These are phyloP conservation scores for Talaromyces sp. DNA, from an alignment of 2,329 filamentous ascomycete species.

Conservation along the genomic window DNA sequence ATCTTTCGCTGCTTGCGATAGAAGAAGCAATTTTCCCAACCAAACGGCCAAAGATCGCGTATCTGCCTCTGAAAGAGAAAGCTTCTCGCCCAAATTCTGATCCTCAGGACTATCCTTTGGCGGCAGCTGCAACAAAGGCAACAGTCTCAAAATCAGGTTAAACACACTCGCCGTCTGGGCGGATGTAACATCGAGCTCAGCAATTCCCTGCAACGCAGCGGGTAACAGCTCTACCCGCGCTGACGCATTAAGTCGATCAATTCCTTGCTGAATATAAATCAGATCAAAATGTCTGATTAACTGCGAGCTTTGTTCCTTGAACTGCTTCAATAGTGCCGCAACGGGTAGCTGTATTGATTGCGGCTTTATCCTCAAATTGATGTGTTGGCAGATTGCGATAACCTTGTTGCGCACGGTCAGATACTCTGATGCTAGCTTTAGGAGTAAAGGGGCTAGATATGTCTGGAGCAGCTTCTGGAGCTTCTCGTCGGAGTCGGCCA, in stretches of 20 bases:
- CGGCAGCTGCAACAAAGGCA: conserved; percentile 66
- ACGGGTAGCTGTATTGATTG: conserved; percentile 75
- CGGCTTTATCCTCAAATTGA: conserved; percentile 63
- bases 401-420: conserved; percentile 76
- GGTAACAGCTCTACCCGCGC: conserved; percentile 73
- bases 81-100: conserved; percentile 58
- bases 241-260: conserved; percentile 56
- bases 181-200: conserved; percentile 54
- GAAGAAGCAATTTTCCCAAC: conserved; percentile 73
- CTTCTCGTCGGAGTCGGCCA: conserved; percentile 79
- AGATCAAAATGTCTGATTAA: conserved; percentile 86
- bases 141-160: conserved; percentile 73
- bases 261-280: conserved; percentile 81
- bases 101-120: conserved; percentile 77
- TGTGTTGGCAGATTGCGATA: conserved; percentile 67
- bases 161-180: conserved; percentile 66
- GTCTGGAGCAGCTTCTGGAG: conserved; percentile 72
- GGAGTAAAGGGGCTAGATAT: conserved; percentile 75
- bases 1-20: conserved; percentile 51
- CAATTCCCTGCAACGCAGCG: conserved; percentile 64
- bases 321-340: conserved; percentile 78
- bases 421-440: conserved; percentile 82
- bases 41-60: conserved; percentile 69
- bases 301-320: conserved; percentile 71
- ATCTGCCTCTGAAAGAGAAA: conserved; percentile 69